Conservation (phyloP, 768 basidiomycete genomes). For the Mycena indigotica region DNA sequence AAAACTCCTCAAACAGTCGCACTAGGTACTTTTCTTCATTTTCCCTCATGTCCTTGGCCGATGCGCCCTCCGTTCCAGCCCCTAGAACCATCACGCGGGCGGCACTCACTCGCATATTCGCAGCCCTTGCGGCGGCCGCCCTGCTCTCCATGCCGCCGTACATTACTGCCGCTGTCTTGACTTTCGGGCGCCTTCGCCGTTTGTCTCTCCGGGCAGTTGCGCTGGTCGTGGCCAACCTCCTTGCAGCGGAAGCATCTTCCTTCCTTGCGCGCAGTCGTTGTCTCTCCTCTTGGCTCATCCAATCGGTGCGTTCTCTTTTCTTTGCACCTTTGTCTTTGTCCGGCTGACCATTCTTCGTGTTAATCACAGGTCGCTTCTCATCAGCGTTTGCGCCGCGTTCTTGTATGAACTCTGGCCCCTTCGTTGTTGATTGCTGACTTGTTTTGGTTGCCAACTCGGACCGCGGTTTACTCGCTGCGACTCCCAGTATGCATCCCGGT, state of each 20-base stretch:
- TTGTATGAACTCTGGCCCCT: too few relatives aligned
- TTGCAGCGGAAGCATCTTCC: slow-evolving; percentile 25
- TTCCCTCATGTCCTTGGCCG: not conserved
- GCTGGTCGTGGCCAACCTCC: too few relatives aligned
- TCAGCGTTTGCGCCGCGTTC: too few relatives aligned
- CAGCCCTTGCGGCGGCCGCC: not conserved
- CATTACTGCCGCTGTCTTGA: slow-evolving; percentile 2
- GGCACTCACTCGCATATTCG: slow-evolving; percentile 1
- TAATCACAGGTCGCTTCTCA: too few relatives aligned
- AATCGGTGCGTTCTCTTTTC: not conserved
- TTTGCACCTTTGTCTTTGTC: not conserved
- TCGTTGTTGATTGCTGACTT: too few relatives aligned
- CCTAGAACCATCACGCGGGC: not conserved
- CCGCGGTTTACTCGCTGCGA: too few relatives aligned
- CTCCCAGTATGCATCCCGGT: too few relatives aligned
- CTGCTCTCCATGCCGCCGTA: not conserved
- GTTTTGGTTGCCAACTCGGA: too few relatives aligned
- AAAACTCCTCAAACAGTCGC: slow-evolving; percentile 1
- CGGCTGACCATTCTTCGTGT: not conserved
- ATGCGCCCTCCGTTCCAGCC: slow-evolving; percentile 5
- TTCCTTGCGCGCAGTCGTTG: slow-evolving; percentile 14
- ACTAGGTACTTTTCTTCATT: slow-evolving; percentile 3
- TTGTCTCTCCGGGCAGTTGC: too few relatives aligned
- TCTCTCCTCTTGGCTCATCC: slow-evolving; percentile 13
- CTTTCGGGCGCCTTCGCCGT: slow-evolving; percentile 17